Conservation (phyloP, 177 flowering plant genomes). For the Vitis hybrid region DNA sequence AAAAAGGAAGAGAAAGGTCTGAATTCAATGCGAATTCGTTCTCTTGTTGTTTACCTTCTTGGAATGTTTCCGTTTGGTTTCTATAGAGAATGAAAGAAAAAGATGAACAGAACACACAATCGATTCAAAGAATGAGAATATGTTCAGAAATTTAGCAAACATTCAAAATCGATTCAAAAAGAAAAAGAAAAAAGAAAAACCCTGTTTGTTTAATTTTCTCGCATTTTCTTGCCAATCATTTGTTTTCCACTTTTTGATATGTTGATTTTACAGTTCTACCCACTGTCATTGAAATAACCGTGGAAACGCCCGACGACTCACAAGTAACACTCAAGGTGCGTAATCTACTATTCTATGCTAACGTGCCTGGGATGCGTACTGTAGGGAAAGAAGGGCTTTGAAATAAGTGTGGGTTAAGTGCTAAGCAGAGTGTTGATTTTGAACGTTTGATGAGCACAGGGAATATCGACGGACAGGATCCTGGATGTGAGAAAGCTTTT, state of each 20-base stretch:
- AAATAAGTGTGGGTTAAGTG: no score
- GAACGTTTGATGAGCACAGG: conserved; percentile 34
- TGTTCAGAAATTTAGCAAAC: no score
- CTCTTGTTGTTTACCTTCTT: not conserved
- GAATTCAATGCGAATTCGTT: not conserved
- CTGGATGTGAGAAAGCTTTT: conserved; percentile 76
- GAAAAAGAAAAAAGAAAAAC: no score
- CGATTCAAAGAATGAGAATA: no score
- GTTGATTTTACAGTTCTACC: conserved; percentile 64
- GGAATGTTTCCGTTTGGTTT: not conserved
- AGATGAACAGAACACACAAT: no score
- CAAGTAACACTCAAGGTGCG: conserved; percentile 84
- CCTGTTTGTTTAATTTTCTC: not conserved
- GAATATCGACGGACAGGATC: conserved; percentile 92
- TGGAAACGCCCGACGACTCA: conserved; percentile 71
- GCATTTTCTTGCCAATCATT: not conserved
- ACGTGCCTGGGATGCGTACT: no score
- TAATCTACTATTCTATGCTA: no score
- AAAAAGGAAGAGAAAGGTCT: conserved; percentile 95
- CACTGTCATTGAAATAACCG: conserved; percentile 61
- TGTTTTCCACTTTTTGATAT: not conserved
- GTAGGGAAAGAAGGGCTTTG: no score
- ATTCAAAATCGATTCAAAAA: no score
- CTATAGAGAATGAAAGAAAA: no score
- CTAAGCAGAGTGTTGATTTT: not conserved